A percentile compares a stretch with the other conserved stretches of the same genome.
These are phyloP conservation scores for Microdochium bolleyi DNA, from an alignment of 2,329 filamentous ascomycete genomes.

Conservation along the genomic window DNA sequence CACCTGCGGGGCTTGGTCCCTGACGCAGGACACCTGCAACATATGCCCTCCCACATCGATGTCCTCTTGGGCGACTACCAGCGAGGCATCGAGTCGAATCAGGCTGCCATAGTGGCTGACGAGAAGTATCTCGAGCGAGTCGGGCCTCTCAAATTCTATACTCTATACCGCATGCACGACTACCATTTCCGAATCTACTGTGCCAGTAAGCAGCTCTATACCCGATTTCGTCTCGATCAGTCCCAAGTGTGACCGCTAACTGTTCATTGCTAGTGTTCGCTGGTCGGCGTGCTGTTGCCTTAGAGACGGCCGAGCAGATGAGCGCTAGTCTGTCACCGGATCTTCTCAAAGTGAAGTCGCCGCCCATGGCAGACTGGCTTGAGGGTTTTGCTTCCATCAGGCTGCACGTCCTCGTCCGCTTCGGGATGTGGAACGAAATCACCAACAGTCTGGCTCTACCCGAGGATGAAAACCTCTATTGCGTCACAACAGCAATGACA, in stretches of 20 bases:
- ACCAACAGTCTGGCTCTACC: constrained; percentile 44
- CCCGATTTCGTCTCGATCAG: too few species aligned
- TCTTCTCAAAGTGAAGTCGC: constrained; percentile 54
- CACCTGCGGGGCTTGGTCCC: constrained; percentile 56
- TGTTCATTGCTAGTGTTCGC: constrained; percentile 63
- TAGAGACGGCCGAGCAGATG: constrained; percentile 51
- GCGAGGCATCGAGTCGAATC: constrained; percentile 58
- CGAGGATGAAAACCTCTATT: constrained; percentile 52
- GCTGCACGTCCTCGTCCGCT: constrained; percentile 63
- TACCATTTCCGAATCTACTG: constrained; percentile 71
- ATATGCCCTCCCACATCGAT: constrained; percentile 75
- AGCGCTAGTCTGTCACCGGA: constrained; percentile 56
- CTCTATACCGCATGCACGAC: constrained; percentile 66
- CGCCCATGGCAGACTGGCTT: constrained; percentile 73
- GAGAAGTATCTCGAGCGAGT: constrained; percentile 52
- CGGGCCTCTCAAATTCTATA: constrained; percentile 65
- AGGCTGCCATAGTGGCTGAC: constrained; percentile 58
- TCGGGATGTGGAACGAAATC: constrained; percentile 64
- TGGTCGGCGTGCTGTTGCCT: constrained; percentile 52
- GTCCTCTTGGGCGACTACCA: constrained; percentile 65
- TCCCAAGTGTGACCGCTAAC: too few species aligned
- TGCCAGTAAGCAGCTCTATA: constrained; percentile 32
- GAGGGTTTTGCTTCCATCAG: constrained; percentile 63
- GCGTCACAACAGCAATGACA: constrained; percentile 58
- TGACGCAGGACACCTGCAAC: constrained; percentile 61